These are phyloP conservation scores for Colletotrichum spaethianum DNA, from an alignment of 2,329 filamentous ascomycete species.

Conservation along the genomic window DNA sequence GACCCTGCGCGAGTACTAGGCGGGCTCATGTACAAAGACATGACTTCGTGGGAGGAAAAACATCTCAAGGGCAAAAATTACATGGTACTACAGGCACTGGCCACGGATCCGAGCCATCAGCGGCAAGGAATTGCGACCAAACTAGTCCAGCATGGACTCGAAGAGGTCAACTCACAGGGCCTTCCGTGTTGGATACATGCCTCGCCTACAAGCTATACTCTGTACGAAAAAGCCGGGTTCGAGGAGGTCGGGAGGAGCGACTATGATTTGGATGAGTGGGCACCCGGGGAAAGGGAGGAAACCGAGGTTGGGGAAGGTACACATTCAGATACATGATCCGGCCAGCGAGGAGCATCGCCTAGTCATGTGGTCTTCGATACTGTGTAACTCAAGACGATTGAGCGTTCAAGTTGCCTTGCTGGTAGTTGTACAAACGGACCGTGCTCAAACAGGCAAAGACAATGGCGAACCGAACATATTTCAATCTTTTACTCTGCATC, in stretches of 20 bases:
- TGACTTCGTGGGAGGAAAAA: background rate
- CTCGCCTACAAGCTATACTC: conserved; percentile 6
- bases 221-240: conserved; percentile 24
- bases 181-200: conserved; percentile 27
- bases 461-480: background rate
- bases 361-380: background rate
- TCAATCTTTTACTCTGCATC: background rate
- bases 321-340: conserved; percentile 27
- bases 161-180: background rate
- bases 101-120: conserved; percentile 17
- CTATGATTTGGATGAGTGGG: conserved; percentile 23
- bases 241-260: conserved; percentile 22
- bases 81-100: conserved; percentile 19
- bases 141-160: conserved; percentile 1
- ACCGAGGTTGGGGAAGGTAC: conserved; percentile 14
- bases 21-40: conserved; percentile 24
- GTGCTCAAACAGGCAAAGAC: background rate
- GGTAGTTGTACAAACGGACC: background rate
- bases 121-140: conserved; percentile 11
- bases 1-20: conserved; percentile 18
- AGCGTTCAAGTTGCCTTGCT: background rate
- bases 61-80: conserved; percentile 8
- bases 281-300: background rate
- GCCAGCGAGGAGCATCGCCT: background rate
- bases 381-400: background rate